phyloP scores from a whole-genome alignment of 371 early-diverging fungal genomes.

The Haplosporangium sp. region DNA sequence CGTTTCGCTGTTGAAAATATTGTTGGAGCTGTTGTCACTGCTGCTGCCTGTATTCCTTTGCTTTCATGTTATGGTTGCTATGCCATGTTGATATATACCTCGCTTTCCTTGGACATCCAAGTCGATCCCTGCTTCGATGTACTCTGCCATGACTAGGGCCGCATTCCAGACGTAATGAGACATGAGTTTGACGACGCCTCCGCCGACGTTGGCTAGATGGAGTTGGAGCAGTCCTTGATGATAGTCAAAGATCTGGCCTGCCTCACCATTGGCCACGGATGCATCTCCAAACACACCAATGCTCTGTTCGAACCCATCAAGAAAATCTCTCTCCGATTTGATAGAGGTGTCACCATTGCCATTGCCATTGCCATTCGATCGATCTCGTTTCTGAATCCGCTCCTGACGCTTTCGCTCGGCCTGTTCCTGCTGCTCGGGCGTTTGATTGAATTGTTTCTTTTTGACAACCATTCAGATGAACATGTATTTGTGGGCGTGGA shows the following conservation, averaged over 20 bases:
- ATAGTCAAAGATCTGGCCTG: conserved; percentile 49
- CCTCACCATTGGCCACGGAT: conserved; percentile 41
- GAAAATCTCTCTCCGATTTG: conserved; percentile 9
- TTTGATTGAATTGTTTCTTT: conserved; percentile 6
- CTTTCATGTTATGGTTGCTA: too few relatives aligned
- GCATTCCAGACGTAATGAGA: conserved; percentile 54
- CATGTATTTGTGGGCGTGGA: background rate
- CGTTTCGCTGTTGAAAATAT: too few relatives aligned
- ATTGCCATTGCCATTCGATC: background rate
- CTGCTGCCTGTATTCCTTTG: too few relatives aligned
- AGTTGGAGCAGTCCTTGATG: conserved; percentile 20
- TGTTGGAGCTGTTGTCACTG: too few relatives aligned
- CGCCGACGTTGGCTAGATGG: conserved; percentile 48
- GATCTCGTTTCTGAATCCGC: conserved; percentile 15
- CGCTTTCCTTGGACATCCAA: conserved; percentile 25
- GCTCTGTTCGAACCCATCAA: conserved; percentile 51
- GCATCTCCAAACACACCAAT: conserved; percentile 54
- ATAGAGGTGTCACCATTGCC: background rate
- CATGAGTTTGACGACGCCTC: conserved; percentile 42
- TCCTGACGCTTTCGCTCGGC: conserved; percentile 20
- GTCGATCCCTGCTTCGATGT: conserved; percentile 26
- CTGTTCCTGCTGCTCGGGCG: conserved; percentile 31
- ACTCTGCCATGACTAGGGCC: conserved; percentile 48
- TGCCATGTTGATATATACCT: conserved; percentile 10
- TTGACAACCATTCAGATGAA: background rate